Evolutionary conservation across 768 basidiomycete species (phyloP), one percentile per base, ranked within the genome.

Genomic region (Rubroboletus satanas): DNA sequence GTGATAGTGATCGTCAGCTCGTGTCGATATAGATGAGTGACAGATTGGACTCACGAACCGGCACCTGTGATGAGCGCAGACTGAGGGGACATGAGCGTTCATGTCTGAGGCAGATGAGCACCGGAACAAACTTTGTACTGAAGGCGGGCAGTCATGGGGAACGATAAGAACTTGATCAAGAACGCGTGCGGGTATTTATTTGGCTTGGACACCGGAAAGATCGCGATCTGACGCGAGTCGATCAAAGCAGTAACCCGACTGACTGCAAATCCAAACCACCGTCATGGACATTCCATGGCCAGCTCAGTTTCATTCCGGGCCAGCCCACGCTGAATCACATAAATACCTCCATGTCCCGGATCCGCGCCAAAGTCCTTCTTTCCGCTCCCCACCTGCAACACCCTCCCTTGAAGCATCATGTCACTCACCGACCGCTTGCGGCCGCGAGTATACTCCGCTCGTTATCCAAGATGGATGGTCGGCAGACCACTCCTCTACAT

Each of bases 51-150:
- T 76, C 67, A 94, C 92, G 87, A 88, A 67, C 86, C 93, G 44
- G 86, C 93, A 55, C 93, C 93, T 28, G 93, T 96, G 70, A 96
- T 76, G 60, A 96, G 76, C 41, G 88, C 88, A 52, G 82, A 84
- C 83, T 89, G 62, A 21, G 45, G 26, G 8, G 21, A 61, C 49
- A 38, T 70, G n/a, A 72, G 57, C 41, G 11, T 29, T 14, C 3
- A 5, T 26, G 10, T 52, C 36, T 35, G 17, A 8, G 11, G 29
- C 31, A n/a, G 32, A 28, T 28, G 32, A 37, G 23, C 14, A 7
- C 43, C 33, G 21, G 32, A 32, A 59, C 68, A 55, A 55, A 82
- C 88, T 74, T 82, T 88, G 74, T 87, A 64, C 66, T 81, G 78
- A 64, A 90, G 80, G 65, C 87, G 84, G 52, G 83, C 84, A 50